These are phyloP conservation scores for Plasmodium falciparum DNA, from an alignment of 169 alveolate genomes.

Conservation along the genomic window DNA sequence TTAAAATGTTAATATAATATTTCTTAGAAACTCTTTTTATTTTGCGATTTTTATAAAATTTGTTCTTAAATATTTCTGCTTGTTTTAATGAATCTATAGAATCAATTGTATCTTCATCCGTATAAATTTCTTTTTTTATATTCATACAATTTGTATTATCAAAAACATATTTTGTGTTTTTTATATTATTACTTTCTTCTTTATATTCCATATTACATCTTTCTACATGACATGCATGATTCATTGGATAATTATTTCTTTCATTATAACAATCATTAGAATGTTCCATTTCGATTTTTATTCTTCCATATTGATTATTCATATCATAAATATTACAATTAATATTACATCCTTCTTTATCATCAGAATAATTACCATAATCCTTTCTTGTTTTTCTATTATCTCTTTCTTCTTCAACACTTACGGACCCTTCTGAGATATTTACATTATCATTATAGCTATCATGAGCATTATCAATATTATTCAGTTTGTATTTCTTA, in stretches of 20 bases:
- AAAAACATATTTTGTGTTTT: neutral
- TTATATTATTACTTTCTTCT: neutral
- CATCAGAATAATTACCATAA: too few species aligned
- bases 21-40: slow-evolving; percentile 47
- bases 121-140: slow-evolving; percentile 27
- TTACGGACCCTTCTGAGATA: too few species aligned
- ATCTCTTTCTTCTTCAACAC: too few species aligned
- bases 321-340: too few species aligned
- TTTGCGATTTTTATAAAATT: slow-evolving; percentile 23
- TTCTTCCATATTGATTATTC: too few species aligned
- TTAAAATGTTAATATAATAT: slow-evolving; percentile 50
- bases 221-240: too few species aligned
- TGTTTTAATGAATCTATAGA: slow-evolving; percentile 6
- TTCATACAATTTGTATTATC: neutral
- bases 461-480: too few species aligned
- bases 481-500: too few species aligned
- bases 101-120: slow-evolving; percentile 8
- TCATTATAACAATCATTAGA: neutral
- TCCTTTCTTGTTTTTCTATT: too few species aligned
- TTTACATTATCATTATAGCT: too few species aligned
- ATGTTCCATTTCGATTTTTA: neutral
- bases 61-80: slow-evolving; percentile 11
- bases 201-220: neutral
- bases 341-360: too few species aligned
- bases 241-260: neutral